These are phyloP conservation scores for Umbelopsis isabellina DNA, from an alignment of 192 early-diverging fungal species.

Conservation along the genomic window DNA sequence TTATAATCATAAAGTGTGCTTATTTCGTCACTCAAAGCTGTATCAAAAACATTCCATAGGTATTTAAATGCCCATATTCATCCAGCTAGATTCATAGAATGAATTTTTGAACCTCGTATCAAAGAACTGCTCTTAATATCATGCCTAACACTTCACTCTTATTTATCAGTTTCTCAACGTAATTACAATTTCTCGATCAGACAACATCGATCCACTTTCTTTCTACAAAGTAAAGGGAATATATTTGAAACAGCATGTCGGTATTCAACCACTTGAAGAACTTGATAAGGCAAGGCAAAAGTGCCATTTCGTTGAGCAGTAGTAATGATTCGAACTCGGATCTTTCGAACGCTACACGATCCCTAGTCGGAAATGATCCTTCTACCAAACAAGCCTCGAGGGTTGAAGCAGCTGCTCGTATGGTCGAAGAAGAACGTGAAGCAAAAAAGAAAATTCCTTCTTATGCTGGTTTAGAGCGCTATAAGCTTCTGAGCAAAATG, in stretches of 20 bases:
- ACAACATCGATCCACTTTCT: no score
- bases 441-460: constrained; percentile 42
- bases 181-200: no score
- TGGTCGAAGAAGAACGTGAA: constrained; percentile 28
- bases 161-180: no score
- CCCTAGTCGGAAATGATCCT: constrained; percentile 2
- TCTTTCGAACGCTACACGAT: constrained; percentile 7
- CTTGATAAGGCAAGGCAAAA: constrained; percentile 16
- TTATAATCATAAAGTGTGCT: background rate
- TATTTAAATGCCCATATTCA: constrained; percentile 4
- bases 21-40: background rate
- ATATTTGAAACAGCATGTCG: background rate
- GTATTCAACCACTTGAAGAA: constrained; percentile 18
- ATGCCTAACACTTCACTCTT: no score
- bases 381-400: constrained; percentile 3
- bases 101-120: no score
- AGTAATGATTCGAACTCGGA: constrained; percentile 5
- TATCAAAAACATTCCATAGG: background rate
- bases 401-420: constrained; percentile 19
- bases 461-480: constrained; percentile 62
- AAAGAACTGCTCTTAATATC: no score
- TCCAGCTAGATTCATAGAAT: background rate
- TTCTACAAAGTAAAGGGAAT: no score
- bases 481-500: constrained; percentile 60
- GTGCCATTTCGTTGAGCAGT: background rate